phyloP scores from a whole-genome alignment of 176 grass and related monocot species.

The Secale cereale region DNA sequence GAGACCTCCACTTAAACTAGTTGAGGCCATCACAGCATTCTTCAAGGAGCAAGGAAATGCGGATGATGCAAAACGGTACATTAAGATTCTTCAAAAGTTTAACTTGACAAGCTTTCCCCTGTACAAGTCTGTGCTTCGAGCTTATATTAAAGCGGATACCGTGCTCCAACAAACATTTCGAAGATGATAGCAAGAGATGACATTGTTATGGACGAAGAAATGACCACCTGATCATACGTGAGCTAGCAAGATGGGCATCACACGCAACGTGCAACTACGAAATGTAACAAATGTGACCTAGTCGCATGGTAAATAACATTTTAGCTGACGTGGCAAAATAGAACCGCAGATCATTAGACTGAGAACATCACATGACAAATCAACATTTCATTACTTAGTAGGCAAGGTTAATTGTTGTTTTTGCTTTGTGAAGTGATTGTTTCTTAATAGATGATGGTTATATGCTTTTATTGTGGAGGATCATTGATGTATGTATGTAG shows the following conservation, averaged over 20 bases:
- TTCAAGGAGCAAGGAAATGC: slow-evolving; percentile 51
- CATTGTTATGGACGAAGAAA: slow-evolving; percentile 57
- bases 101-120: slow-evolving; percentile 51
- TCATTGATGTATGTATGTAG: too few species aligned
- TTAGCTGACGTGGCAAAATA: background rate
- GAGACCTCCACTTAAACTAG: slow-evolving; percentile 38
- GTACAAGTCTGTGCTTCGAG: slow-evolving; percentile 61
- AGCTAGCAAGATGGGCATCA: slow-evolving; percentile 32
- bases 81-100: slow-evolving; percentile 49
- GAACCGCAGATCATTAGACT: background rate
- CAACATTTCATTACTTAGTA: background rate
- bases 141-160: slow-evolving; percentile 44
- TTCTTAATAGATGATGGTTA: background rate
- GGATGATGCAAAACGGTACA: slow-evolving; percentile 20
- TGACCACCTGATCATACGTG: slow-evolving; percentile 31
- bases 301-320: background rate
- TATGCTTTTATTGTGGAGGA: too few species aligned
- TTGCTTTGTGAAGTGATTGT: background rate
- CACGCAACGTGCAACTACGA: background rate
- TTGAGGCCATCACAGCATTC: slow-evolving; percentile 46
- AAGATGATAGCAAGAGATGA: slow-evolving; percentile 43
- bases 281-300: background rate
- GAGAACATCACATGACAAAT: background rate
- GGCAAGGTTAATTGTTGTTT: background rate
- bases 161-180: slow-evolving; percentile 27